A percentile compares a stretch with the other conserved stretches of the same genome.
Conservation (phyloP, 768 basidiomycete species). For the Gloeopeniophorella convolvens region DNA sequence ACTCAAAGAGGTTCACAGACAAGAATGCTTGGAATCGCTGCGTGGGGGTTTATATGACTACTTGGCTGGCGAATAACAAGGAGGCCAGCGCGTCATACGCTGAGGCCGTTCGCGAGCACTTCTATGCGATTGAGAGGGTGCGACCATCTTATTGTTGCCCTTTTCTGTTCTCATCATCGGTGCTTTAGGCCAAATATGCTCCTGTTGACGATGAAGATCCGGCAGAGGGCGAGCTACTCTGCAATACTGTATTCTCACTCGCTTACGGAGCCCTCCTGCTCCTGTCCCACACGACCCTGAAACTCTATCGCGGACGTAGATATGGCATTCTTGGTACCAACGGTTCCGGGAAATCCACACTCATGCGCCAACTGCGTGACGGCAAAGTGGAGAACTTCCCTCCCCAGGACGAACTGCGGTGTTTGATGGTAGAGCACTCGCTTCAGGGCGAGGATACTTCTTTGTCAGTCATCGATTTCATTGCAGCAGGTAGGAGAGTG, state of each 20-base stretch:
- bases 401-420: constrained; percentile 74
- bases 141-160: constrained; percentile 5
- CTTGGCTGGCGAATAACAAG: constrained; percentile 52
- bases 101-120: constrained; percentile 63
- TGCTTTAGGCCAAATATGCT: constrained; percentile 51
- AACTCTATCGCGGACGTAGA: constrained; percentile 81
- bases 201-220: constrained; percentile 35
- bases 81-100: constrained; percentile 45
- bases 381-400: constrained; percentile 97
- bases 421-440: constrained; percentile 97
- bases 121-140: constrained; percentile 69
- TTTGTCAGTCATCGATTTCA: constrained; percentile 79
- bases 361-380: constrained; percentile 92
- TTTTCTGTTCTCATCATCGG: constrained; percentile 2
- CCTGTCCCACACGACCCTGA: constrained; percentile 88
- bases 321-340: constrained; percentile 97
- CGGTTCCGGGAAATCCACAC: constrained; percentile 92
- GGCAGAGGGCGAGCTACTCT: constrained; percentile 80
- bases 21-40: constrained; percentile 58
- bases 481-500: constrained; percentile 63
- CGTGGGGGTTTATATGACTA: constrained; percentile 60
- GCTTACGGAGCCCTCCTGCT: constrained; percentile 93
- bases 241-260: constrained; percentile 90
- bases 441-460: constrained; percentile 90
- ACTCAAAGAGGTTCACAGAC: constrained; percentile 50